Base-by-base conservation (phyloP, 2,329 filamentous ascomycete species). In the Stachybotrys chartarum region DNA sequence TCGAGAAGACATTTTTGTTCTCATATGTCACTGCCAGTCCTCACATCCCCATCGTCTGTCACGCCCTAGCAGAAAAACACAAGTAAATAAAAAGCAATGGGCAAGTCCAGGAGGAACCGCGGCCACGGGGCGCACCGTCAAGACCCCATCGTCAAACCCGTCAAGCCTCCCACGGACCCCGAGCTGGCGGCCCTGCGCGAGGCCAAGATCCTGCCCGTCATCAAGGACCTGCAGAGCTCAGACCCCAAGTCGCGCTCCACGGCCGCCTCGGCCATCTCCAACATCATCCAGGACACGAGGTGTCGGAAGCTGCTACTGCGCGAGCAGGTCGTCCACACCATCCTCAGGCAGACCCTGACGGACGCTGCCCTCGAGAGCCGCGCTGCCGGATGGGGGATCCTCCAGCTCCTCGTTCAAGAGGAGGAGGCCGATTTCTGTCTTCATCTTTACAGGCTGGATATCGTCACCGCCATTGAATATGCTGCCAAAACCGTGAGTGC, bases 361-460 rank as follows among this genome's bases (percentile, higher is more conserved):
- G 85, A 88, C 64, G 72, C 78, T 44, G 82, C 77, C 56, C 72
- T 86, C 53, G 84, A 87, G 69, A 83, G 82, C 61, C 77, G 82
- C 51, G 81, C 83, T 48, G 82, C 84, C 18, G 85, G 83, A n/a
- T 88, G 85, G 85, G 79, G 81, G 12, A 85, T 87, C 59, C 71
- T 88, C 53, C 77, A 79, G 59, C 78, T 82, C 47, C 73, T 88
- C 54, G 81, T 79, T 2, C 73, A 81, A 58, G 80, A 86, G 63
- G 85, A 88, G 66, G 84, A 86, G 61, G 73, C 79, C 12, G 85
- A 87, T 63, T 87, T 88, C 57, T 85, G 83, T 59, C 72, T 88
- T 18, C 84, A 88, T 61, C 67, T 88, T 56, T 87, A 79, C 63
- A 74, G 85, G 48, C 72, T 81, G 31, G 84, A 87, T 65, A 69